Evolutionary conservation across 2,329 filamentous ascomycete species (phyloP).

Genomic region (Diaporthe capsici): DNA sequence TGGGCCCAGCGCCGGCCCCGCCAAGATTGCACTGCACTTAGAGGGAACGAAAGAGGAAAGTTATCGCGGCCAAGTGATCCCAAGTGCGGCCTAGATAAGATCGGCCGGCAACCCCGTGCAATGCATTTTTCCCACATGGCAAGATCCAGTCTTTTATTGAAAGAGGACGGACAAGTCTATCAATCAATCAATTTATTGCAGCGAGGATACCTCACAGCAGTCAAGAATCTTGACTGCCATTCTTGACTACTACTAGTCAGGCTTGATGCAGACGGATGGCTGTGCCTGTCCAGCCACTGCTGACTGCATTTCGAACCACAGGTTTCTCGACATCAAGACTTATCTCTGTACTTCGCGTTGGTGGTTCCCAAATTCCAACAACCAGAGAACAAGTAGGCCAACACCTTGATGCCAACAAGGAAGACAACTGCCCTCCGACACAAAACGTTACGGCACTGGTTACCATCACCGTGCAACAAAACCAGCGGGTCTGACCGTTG

Average conservation of each 20-base stretch:
- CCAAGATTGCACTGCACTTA: background rate
- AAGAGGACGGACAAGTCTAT: background rate
- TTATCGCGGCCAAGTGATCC: background rate
- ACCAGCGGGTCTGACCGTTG: background rate
- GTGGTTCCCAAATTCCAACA: background rate
- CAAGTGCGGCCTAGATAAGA: background rate
- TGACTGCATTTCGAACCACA: background rate
- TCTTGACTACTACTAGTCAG: too few species aligned
- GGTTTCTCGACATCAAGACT: background rate
- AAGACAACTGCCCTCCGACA: background rate
- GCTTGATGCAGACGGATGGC: background rate
- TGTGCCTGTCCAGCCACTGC: background rate
- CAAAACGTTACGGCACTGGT: background rate
- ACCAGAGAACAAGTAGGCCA: background rate
- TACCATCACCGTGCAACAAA: background rate
- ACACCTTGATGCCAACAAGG: background rate
- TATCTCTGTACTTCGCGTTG: background rate
- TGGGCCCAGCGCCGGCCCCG: background rate
- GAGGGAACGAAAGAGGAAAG: slow-evolving; percentile 8
- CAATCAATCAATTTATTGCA: background rate
- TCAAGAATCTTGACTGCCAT: too few species aligned
- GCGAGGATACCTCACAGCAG: too few species aligned
- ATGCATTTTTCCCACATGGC: background rate
- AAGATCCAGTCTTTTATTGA: background rate
- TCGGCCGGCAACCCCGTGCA: background rate